phyloP scores from a whole-genome alignment of 139 green algal genomes.

The Chlorella sorokiniana region DNA sequence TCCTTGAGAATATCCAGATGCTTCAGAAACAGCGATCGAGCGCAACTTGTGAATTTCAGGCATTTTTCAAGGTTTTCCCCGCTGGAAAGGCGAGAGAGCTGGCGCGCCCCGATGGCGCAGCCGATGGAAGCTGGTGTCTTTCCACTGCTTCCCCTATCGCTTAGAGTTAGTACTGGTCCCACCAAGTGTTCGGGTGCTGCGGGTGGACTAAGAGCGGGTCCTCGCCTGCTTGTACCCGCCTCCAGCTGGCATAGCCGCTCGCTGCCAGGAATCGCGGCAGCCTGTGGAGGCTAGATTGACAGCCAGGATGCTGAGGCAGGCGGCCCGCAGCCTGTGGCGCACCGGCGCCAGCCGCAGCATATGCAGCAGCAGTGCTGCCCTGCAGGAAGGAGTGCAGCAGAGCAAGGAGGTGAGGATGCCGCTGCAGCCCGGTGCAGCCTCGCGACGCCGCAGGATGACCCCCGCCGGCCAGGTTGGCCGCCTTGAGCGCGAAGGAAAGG shows the following conservation, averaged over 20 bases:
- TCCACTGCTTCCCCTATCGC: neutral
- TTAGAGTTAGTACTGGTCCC: too few species aligned
- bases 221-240: neutral
- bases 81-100: too few species aligned
- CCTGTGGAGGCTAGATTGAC: too few species aligned
- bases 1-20: too few species aligned
- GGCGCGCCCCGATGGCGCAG: too few species aligned
- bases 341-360: constrained; percentile 21
- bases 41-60: too few species aligned
- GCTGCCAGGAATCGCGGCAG: neutral
- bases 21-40: too few species aligned
- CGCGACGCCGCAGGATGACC: too few species aligned
- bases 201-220: neutral
- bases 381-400: constrained; percentile 30
- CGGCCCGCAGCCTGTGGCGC: constrained; percentile 30
- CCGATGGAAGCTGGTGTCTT: too few species aligned
- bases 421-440: too few species aligned
- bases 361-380: constrained; percentile 28
- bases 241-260: neutral
- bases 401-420: constrained; percentile 42
- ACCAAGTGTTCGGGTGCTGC: neutral
- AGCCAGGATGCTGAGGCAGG: constrained; percentile 31
- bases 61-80: too few species aligned
- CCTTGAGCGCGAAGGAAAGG: neutral
- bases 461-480: neutral